phyloP scores from a whole-genome alignment of 768 basidiomycete species.

The Phaeolepiota aurea region DNA sequence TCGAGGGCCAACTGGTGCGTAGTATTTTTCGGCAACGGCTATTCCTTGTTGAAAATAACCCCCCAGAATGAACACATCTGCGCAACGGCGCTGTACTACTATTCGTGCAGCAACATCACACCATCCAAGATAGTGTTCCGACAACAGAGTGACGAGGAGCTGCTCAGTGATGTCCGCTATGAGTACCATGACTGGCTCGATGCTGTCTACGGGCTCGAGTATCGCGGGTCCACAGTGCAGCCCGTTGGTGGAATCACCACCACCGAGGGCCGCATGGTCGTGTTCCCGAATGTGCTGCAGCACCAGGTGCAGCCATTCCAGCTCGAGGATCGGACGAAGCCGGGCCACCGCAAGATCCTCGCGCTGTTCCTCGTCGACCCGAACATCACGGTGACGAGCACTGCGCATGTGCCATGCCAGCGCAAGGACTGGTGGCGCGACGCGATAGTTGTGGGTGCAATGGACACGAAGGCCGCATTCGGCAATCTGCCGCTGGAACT shows the following conservation, averaged over 20 bases:
- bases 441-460: conserved; percentile 5
- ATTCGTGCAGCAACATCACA: conserved; percentile 17
- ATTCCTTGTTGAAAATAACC: background rate
- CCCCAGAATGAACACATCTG: conserved; percentile 24
- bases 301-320: conserved; percentile 29
- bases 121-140: conserved; percentile 15
- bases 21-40: background rate
- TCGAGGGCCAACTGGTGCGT: conserved; percentile 19
- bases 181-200: conserved; percentile 20
- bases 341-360: conserved; percentile 35
- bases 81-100: conserved; percentile 21
- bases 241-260: conserved; percentile 24
- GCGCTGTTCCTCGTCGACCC: conserved; percentile 35
- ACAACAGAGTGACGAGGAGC: conserved; percentile 7
- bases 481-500: conserved; percentile 18
- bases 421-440: conserved; percentile 21
- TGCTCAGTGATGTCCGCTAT: conserved; percentile 8
- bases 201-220: conserved; percentile 16
- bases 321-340: conserved; percentile 25
- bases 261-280: conserved; percentile 23
- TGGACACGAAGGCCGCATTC: conserved; percentile 2
- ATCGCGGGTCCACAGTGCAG: conserved; percentile 15
- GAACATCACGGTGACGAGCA: conserved; percentile 17
- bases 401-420: conserved; percentile 21
- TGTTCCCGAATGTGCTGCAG: conserved; percentile 34